Percentiles rank a stretch among this genome's conserved stretches.
Conservation (phyloP, 2,329 filamentous ascomycete species). For the Ceratocystis albifundus region DNA sequence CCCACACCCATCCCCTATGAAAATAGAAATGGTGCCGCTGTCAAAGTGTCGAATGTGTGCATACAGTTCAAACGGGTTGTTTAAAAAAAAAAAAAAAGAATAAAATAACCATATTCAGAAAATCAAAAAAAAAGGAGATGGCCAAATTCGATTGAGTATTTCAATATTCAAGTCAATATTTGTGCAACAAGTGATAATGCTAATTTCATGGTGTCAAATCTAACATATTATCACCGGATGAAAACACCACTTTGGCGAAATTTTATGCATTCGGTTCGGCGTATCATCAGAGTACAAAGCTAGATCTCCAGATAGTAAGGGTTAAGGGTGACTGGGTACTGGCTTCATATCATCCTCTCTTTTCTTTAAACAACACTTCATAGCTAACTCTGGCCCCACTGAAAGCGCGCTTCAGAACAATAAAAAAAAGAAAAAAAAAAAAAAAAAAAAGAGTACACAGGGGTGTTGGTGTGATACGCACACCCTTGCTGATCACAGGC, state of each 20-base stretch:
- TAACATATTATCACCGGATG: no score
- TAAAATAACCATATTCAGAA: no score
- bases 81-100: no score
- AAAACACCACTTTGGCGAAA: not conserved
- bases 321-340: not conserved
- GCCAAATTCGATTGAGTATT: not conserved
- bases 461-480: not conserved
- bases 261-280: not conserved
- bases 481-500: not conserved
- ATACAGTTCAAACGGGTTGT: not conserved
- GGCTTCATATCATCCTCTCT: not conserved
- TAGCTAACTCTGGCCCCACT: not conserved
- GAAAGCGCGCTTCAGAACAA: not conserved
- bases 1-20: not conserved
- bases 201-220: no score
- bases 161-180: not conserved
- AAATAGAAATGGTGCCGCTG: no score
- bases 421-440: no score
- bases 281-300: no score
- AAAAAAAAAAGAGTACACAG: no score
- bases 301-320: no score
- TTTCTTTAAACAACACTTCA: not conserved
- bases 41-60: not conserved
- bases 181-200: not conserved
- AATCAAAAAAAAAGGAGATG: no score